Evolutionary conservation across 148 eudicot species (phyloP).

Genomic region (Persicaria maculosa): DNA sequence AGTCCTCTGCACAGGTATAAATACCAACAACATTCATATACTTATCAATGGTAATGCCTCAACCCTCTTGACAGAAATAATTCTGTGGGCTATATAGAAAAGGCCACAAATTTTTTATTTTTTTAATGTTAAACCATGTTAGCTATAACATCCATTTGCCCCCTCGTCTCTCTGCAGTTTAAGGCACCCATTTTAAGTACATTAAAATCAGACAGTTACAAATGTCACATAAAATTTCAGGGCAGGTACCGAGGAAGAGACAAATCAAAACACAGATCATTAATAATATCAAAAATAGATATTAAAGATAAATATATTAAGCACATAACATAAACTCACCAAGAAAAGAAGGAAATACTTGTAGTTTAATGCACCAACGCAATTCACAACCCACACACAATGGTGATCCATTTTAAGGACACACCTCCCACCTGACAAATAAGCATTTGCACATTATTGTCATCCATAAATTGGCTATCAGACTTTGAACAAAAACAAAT

Average conservation of each 20-base stretch:
- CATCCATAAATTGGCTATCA: not conserved
- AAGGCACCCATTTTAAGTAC: not conserved
- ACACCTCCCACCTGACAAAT: constrained; percentile 79
- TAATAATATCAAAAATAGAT: not conserved
- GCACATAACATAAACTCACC: constrained; percentile 35
- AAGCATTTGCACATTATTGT: constrained; percentile 13
- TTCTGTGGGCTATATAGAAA: not conserved
- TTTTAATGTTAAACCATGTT: not conserved
- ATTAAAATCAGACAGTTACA: not conserved
- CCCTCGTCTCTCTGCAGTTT: not conserved
- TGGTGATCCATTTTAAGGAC: constrained; percentile 99
- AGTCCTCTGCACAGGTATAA: no score
- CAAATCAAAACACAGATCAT: not conserved
- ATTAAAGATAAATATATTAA: not conserved
- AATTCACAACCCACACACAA: constrained; percentile 99
- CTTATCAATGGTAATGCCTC: not conserved
- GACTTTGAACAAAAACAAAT: not conserved
- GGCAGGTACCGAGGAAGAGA: not conserved
- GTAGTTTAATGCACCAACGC: constrained; percentile 95
- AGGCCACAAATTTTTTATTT: not conserved
- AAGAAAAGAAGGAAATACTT: constrained; percentile 97
- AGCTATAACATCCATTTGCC: not conserved
- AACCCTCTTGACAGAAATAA: not conserved
- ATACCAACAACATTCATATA: not conserved
- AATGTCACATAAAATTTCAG: not conserved